Percentiles rank a stretch among this genome's conserved stretches.
Evolutionary conservation across 2,329 filamentous ascomycete species (phyloP).

Genomic region (Penicillium griseofulvum): DNA sequence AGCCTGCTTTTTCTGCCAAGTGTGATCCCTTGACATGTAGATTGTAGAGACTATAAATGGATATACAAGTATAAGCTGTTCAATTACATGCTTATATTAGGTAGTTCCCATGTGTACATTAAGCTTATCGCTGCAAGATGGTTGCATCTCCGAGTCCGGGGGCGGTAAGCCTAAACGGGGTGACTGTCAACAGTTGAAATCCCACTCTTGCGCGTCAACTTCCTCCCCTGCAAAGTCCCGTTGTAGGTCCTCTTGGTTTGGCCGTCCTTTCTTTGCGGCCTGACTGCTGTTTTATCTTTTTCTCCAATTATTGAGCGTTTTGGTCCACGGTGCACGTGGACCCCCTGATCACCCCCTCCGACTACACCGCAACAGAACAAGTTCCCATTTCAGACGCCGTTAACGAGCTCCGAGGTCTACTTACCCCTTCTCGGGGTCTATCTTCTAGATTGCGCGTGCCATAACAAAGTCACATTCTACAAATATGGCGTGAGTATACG

Average conservation of each 20-base stretch:
- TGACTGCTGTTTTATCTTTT: constrained; percentile 4
- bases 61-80: not conserved
- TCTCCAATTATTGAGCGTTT: constrained; percentile 3
- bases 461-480: constrained; percentile 18
- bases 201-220: constrained; percentile 11
- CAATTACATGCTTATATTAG: not conserved
- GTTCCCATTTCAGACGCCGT: constrained; percentile 10
- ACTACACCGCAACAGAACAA: constrained; percentile 9
- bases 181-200: constrained; percentile 23
- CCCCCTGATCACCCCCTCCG: constrained; percentile 14
- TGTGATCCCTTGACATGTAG: not conserved
- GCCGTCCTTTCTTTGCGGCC: constrained; percentile 3
- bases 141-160: constrained; percentile 10
- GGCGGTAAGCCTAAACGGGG: constrained; percentile 25
- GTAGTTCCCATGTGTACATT: not conserved
- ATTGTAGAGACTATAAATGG: not conserved
- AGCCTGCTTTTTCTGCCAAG: constrained; percentile 2
- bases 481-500: constrained; percentile 50
- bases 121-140: constrained; percentile 10
- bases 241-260: constrained; percentile 4
- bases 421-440: constrained; percentile 28
- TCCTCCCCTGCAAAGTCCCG: constrained; percentile 1
- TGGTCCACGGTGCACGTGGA: constrained; percentile 16
- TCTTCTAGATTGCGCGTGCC: constrained; percentile 13
- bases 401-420: constrained; percentile 12